phyloP scores from a whole-genome alignment of 2,329 filamentous ascomycete species.

The Fusarium verticillioides region DNA sequence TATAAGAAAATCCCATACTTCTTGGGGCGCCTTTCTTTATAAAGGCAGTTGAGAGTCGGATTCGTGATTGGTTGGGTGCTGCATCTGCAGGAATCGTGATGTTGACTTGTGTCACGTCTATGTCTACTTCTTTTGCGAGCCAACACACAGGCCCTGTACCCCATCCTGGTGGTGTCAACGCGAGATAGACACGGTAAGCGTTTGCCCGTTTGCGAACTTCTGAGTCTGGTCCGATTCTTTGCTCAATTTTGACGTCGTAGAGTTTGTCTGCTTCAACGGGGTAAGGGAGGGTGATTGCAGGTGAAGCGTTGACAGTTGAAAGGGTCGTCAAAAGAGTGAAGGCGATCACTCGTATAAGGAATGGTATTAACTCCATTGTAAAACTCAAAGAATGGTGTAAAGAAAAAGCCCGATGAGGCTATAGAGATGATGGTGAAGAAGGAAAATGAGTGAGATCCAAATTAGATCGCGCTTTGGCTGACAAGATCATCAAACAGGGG shows the following conservation, averaged over 20 bases:
- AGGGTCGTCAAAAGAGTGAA: constrained; percentile 29
- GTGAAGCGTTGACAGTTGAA: constrained; percentile 5
- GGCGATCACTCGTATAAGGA: constrained; percentile 15
- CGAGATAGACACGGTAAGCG: constrained; percentile 39
- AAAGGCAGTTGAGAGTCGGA: constrained; percentile 28
- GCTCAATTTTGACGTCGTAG: constrained; percentile 25
- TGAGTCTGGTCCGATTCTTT: constrained; percentile 18
- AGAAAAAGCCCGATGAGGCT: neutral
- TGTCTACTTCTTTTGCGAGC: constrained; percentile 23
- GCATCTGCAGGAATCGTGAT: constrained; percentile 41
- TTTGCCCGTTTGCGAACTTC: constrained; percentile 23
- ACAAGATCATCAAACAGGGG: constrained; percentile 27
- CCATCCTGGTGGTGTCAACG: constrained; percentile 37
- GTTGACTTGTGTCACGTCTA: constrained; percentile 36
- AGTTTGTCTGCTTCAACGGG: constrained; percentile 35
- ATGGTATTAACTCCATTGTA: constrained; percentile 23
- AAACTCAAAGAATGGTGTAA: neutral
- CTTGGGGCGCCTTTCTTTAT: constrained; percentile 16
- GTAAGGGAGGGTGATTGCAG: constrained; percentile 31
- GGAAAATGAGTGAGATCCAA: constrained; percentile 3
- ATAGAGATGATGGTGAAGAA: neutral
- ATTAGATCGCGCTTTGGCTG: constrained; percentile 1
- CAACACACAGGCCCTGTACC: constrained; percentile 36
- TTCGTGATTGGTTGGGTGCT: constrained; percentile 29
- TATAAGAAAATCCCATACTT: constrained; percentile 38